Evolutionary conservation across 129 eudicot species (phyloP).

Genomic region (Flaveria robusta): DNA sequence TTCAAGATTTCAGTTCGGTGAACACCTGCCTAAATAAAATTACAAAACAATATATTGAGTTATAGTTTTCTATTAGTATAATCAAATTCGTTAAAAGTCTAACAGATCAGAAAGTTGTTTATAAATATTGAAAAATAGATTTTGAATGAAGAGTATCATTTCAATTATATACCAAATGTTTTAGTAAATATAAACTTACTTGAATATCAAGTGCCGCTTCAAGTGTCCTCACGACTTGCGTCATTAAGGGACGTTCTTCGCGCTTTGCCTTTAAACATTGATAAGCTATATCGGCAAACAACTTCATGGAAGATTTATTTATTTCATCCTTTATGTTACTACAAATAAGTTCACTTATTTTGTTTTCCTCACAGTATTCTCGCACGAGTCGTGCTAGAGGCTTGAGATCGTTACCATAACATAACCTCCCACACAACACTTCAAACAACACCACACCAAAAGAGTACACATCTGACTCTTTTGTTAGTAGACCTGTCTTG

Average conservation of each 20-base stretch:
- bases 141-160: not conserved
- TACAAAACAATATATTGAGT: not conserved
- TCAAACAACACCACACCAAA: not conserved
- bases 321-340: constrained; percentile 9
- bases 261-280: not conserved
- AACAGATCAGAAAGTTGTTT: not conserved
- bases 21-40: not conserved
- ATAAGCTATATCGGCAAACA: not conserved
- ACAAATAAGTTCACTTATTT: not conserved
- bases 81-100: not conserved
- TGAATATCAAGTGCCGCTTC: not conserved
- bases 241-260: not conserved
- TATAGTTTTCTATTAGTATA: not conserved
- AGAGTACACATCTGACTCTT: not conserved
- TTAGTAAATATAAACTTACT: not conserved
- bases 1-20: not conserved
- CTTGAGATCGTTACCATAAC: not conserved
- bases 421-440: not conserved
- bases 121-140: no score
- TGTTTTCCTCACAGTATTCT: not conserved
- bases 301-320: not conserved
- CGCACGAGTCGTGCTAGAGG: not conserved
- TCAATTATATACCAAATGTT: not conserved
- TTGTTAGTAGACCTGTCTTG: not conserved
- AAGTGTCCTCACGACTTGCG: not conserved